These are phyloP conservation scores for Artemisia annua DNA, from an alignment of 129 eudicot genomes.

Conservation along the genomic window DNA sequence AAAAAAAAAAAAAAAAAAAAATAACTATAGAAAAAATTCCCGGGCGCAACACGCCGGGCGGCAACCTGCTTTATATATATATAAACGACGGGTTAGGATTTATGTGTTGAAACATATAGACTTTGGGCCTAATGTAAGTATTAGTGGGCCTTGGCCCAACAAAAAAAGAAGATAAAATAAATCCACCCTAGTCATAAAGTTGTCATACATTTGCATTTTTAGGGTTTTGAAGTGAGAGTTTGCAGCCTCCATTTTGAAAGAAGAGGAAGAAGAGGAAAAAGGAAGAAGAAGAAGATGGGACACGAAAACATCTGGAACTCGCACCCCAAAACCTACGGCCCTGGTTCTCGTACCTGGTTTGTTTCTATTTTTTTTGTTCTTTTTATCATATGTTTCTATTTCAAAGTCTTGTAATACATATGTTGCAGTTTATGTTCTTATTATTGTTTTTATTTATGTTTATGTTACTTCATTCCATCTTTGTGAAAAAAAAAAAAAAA, in stretches of 20 bases:
- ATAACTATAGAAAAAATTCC: too few relatives aligned
- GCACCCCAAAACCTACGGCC: constrained; percentile 8
- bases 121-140: neutral
- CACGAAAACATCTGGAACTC: constrained; percentile 6
- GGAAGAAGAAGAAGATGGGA: neutral
- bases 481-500: too few relatives aligned
- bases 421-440: too few relatives aligned
- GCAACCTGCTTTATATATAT: too few relatives aligned
- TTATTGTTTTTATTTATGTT: too few relatives aligned
- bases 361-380: neutral
- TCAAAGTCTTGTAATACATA: neutral
- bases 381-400: neutral
- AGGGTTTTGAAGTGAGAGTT: constrained; percentile 5
- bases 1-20: too few relatives aligned
- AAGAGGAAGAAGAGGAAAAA: neutral
- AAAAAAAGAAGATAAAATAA: neutral
- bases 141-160: neutral
- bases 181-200: neutral
- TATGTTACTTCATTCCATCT: too few relatives aligned
- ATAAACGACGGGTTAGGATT: too few relatives aligned
- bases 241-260: neutral
- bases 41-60: too few relatives aligned
- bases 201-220: neutral
- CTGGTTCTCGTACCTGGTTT: constrained; percentile 7
- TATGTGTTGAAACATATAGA: neutral